Evolutionary conservation across 106 monocot genomes (phyloP).

Genomic region (Chionographis japonica): DNA sequence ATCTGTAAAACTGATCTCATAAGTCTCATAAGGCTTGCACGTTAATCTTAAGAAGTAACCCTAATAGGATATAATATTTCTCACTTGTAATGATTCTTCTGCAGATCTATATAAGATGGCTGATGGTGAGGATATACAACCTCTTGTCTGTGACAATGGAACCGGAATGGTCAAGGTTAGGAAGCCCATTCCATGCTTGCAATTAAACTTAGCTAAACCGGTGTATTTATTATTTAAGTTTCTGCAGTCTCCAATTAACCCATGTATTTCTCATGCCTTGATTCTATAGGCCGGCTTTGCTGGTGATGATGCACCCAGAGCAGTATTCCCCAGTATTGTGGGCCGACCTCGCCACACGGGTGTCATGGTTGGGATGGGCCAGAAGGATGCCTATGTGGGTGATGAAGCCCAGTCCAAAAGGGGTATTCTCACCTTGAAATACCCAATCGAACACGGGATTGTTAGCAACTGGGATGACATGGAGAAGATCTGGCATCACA

Average conservation of each 20-base stretch:
- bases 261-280: no score
- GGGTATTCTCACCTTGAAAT: constrained; percentile 31
- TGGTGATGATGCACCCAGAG: constrained; percentile 41
- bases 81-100: background rate
- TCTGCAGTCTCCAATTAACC: no score
- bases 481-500: constrained; percentile 37
- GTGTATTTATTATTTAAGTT: background rate
- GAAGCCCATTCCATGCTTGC: background rate
- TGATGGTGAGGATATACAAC: constrained; percentile 13
- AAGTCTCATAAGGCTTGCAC: no score
- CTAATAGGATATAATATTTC: no score
- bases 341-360: constrained; percentile 30
- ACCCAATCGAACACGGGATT: constrained; percentile 37
- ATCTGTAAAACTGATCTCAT: no score
- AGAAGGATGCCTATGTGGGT: constrained; percentile 39
- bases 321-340: constrained; percentile 34
- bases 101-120: constrained; percentile 7
- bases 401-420: constrained; percentile 40
- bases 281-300: constrained; percentile 41
- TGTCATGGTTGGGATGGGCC: constrained; percentile 42
- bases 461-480: constrained; percentile 47
- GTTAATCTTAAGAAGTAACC: no score
- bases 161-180: constrained; percentile 21
- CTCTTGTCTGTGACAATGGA: constrained; percentile 16
- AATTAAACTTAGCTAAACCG: background rate